These are phyloP conservation scores for Xylaria acuta DNA, from an alignment of 495 filamentous ascomycete genomes.

Conservation along the genomic window DNA sequence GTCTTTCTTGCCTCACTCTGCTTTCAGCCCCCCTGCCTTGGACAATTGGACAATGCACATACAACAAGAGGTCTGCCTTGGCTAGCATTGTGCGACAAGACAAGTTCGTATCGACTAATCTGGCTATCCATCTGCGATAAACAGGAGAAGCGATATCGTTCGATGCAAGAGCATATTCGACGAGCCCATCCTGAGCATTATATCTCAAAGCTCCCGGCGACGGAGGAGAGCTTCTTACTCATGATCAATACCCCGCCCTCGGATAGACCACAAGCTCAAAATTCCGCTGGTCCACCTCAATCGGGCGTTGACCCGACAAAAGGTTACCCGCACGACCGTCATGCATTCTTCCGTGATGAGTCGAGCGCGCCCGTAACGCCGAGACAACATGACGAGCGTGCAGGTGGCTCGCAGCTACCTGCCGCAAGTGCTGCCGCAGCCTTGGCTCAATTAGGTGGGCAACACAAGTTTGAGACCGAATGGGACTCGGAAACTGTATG, in stretches of 20 bases:
- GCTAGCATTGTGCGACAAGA: slow-evolving; percentile 26
- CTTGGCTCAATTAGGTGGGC: slow-evolving; percentile 80
- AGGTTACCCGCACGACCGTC: slow-evolving; percentile 51
- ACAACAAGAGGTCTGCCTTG: neutral
- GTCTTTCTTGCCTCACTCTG: slow-evolving; percentile 48
- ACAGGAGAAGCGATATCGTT: slow-evolving; percentile 96
- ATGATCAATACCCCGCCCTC: slow-evolving; percentile 92
- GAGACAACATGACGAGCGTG: slow-evolving; percentile 72
- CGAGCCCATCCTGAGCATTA: slow-evolving; percentile 97
- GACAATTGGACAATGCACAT: neutral
- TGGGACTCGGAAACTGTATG: slow-evolving; percentile 86
- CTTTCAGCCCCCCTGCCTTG: neutral
- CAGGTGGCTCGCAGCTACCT: slow-evolving; percentile 64
- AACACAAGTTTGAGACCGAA: slow-evolving; percentile 77
- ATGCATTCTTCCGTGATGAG: slow-evolving; percentile 64
- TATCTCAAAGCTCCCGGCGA: slow-evolving; percentile 97
- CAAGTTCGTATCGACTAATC: slow-evolving; percentile 37
- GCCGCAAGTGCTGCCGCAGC: slow-evolving; percentile 84
- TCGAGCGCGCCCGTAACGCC: slow-evolving; percentile 75
- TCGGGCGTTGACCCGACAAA: slow-evolving; percentile 36
- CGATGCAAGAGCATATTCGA: slow-evolving; percentile 99
- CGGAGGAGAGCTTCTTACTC: slow-evolving; percentile 94
- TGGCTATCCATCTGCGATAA: slow-evolving; percentile 29
- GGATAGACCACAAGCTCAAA: slow-evolving; percentile 67
- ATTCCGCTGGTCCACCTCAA: slow-evolving; percentile 38